A percentile compares a stretch with the other conserved stretches of the same genome.
phyloP scores from a whole-genome alignment of 192 early-diverging fungal species.

The Neocallimastix lanati region DNA sequence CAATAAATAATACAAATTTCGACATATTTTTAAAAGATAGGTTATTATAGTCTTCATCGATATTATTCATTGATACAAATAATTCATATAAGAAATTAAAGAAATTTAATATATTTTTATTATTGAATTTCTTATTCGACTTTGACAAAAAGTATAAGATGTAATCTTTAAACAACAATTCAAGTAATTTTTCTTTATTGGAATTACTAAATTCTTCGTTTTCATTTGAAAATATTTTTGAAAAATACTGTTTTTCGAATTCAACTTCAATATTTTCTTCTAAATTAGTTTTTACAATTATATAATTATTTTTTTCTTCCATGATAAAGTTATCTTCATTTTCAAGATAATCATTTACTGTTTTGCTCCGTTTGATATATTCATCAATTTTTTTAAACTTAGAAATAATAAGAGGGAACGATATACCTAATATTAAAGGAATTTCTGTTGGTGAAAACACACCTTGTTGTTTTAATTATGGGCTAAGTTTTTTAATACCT shows the following conservation, averaged over 20 bases:
- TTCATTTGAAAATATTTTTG: not conserved
- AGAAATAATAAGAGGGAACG: not conserved
- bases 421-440: not conserved
- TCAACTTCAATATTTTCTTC: not conserved
- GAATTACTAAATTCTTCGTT: not conserved
- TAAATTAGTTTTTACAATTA: too few species aligned
- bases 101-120: not conserved
- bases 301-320: too few species aligned
- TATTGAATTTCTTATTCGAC: not conserved
- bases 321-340: too few species aligned
- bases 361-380: not conserved
- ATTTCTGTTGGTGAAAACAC: not conserved
- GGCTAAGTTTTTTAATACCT: not conserved
- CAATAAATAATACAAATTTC: not conserved
- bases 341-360: too few species aligned
- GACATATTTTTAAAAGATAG: not conserved
- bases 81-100: not conserved
- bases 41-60: not conserved
- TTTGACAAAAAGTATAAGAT: not conserved
- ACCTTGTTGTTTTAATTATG: not conserved
- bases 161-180: not conserved
- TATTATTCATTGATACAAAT: not conserved
- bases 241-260: not conserved
- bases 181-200: not conserved
- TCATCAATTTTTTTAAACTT: not conserved